These are phyloP conservation scores for Neopestalotiopsis sp. DNA, from an alignment of 2,329 filamentous ascomycete species.

Conservation along the genomic window DNA sequence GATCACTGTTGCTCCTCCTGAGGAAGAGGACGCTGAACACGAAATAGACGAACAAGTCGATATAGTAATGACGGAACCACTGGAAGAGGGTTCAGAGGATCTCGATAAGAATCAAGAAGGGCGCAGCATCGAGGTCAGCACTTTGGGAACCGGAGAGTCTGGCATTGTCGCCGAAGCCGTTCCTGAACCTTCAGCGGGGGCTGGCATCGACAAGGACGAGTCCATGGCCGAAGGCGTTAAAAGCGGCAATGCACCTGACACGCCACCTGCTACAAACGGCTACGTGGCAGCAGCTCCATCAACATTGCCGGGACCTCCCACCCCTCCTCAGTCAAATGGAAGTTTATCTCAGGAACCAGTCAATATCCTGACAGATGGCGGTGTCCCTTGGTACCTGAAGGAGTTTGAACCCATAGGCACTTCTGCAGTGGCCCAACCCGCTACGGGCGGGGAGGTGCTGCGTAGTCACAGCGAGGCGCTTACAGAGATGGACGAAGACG, in stretches of 20 bases:
- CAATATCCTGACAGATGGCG: slow-evolving; percentile 70
- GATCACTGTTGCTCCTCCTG: slow-evolving; percentile 47
- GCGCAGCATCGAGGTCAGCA: slow-evolving; percentile 52
- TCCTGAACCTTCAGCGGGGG: background rate
- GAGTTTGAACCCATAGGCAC: slow-evolving; percentile 81
- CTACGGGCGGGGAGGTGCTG: slow-evolving; percentile 71
- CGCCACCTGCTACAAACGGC: slow-evolving; percentile 54
- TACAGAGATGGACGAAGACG: slow-evolving; percentile 90
- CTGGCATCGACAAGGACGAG: background rate
- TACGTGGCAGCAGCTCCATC: slow-evolving; percentile 42
- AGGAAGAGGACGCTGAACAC: slow-evolving; percentile 27
- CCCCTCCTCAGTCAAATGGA: slow-evolving; percentile 69
- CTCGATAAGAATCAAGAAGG: slow-evolving; percentile 43
- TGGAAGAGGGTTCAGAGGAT: slow-evolving; percentile 39
- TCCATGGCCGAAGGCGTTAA: slow-evolving; percentile 32
- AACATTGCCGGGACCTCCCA: slow-evolving; percentile 58
- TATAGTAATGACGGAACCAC: slow-evolving; percentile 41
- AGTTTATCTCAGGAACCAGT: slow-evolving; percentile 53
- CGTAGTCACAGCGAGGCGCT: slow-evolving; percentile 81
- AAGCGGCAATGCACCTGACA: slow-evolving; percentile 42
- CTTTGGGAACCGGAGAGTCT: slow-evolving; percentile 38
- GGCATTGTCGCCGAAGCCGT: slow-evolving; percentile 31
- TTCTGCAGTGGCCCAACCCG: slow-evolving; percentile 76
- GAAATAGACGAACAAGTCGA: slow-evolving; percentile 41
- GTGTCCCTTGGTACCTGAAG: slow-evolving; percentile 86